Evolutionary conservation across 2,329 filamentous ascomycete species (phyloP).

Genomic region (Colletotrichum musicola): DNA sequence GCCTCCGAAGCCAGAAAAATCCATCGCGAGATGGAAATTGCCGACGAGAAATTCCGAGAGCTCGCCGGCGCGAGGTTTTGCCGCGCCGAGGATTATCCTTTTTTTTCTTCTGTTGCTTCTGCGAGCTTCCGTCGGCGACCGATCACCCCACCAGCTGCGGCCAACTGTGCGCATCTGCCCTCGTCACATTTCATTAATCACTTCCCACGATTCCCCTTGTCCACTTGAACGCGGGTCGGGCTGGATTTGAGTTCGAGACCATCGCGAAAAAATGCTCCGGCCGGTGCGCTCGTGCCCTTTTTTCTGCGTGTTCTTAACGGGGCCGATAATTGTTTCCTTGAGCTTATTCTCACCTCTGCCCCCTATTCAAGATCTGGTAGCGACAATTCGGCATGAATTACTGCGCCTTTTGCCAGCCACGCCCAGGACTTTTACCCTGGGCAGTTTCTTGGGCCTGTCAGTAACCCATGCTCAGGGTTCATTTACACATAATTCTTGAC

Average conservation of each 20-base stretch:
- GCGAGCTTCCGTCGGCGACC: background rate
- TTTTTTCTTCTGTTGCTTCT: background rate
- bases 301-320: background rate
- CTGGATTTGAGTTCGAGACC: constrained; percentile 22
- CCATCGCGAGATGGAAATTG: constrained; percentile 29
- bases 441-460: background rate
- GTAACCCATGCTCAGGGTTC: background rate
- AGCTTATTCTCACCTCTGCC: constrained; percentile 11
- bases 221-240: background rate
- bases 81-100: constrained; percentile 20
- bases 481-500: background rate
- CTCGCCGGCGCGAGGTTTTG: constrained; percentile 12
- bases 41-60: constrained; percentile 38
- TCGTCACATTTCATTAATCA: background rate
- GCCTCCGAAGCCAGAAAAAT: constrained; percentile 28
- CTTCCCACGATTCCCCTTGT: background rate
- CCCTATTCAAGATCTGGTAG: background rate
- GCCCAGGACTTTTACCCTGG: too few relatives aligned
- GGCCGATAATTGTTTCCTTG: background rate
- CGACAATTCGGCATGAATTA: background rate
- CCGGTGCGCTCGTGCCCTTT: constrained; percentile 24
- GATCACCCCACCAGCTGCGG: background rate
- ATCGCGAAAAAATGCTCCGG: constrained; percentile 25
- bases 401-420: too few relatives aligned
- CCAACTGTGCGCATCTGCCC: background rate